These are phyloP conservation scores for Coprinopsis sp. DNA, from an alignment of 768 basidiomycete species.

Conservation along the genomic window DNA sequence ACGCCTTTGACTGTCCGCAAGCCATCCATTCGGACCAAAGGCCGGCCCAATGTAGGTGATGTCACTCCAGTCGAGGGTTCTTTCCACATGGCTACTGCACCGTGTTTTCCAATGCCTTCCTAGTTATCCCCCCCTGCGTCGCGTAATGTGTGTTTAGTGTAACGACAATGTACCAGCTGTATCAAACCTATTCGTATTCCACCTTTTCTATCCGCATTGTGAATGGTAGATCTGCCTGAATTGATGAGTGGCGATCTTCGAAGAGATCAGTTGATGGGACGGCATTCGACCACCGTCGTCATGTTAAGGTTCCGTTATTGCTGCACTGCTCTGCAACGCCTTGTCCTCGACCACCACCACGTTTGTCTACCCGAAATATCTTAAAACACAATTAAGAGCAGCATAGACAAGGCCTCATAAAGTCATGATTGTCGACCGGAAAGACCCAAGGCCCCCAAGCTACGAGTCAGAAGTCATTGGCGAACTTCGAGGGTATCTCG, in stretches of 20 bases:
- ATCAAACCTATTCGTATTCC: neutral
- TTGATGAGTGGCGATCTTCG: no score
- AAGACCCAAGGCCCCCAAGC: conserved; percentile 5
- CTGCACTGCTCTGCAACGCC: no score
- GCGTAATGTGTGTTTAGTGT: neutral
- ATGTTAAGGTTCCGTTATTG: no score
- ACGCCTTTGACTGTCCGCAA: conserved; percentile 69
- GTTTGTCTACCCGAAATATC: no score
- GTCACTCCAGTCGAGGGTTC: conserved; percentile 32
- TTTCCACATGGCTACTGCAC: neutral
- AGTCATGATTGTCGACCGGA: no score
- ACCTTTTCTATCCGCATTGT: neutral
- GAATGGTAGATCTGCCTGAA: no score
- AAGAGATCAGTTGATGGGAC: no score
- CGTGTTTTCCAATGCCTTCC: neutral
- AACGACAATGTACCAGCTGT: neutral
- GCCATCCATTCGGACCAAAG: conserved; percentile 55
- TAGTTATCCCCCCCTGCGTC: no score
- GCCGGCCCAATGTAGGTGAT: conserved; percentile 45
- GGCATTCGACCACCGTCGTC: no score
- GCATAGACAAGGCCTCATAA: no score
- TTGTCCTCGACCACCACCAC: no score
- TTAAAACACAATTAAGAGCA: no score
- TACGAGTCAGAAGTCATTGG: neutral
- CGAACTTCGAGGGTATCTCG: neutral